Evolutionary conservation across 2,329 filamentous ascomycete genomes (phyloP), one percentile per base, ranked within the genome.

Genomic region (Chaetomiaceae sp.): DNA sequence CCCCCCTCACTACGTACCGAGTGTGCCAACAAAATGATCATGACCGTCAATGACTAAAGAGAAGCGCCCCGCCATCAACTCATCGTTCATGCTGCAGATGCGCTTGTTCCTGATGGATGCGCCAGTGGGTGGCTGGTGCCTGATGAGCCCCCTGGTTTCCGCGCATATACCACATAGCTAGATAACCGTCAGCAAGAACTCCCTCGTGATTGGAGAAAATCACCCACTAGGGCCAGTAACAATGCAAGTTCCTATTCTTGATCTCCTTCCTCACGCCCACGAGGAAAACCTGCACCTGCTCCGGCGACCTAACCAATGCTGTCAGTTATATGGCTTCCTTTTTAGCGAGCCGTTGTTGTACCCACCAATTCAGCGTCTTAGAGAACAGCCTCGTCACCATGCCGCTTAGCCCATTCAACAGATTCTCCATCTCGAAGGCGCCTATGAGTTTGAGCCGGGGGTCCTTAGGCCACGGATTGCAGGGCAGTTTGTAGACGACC

Each of bases 151-250:
- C 50, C 54, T 14, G 54, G 54, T 34, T 56, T 56, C 25, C 54
- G 54, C 14, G 23, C 54, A 23, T 53, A 43, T 4, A 53, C 54
- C 11, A 53, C 37, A 20, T 56, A 56, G 43, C 54, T 55, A 14
- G 9, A 9, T 5, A 1, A 3, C 18, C n/a, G 45, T 56, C 21
- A 56, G 49, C 29, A 34, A 33, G n/a, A n/a, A n/a, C n/a, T n/a
- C n/a, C n/a, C n/a, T n/a, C n/a, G n/a, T n/a, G n/a, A n/a, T n/a
- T n/a, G n/a, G 27, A 7, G 11, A 10, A 40, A 18, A 6, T 33
- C 9, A 61, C 61, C 59, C 20, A 63, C 61, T 29, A 60, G 1
- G 61, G 58, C 61, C 59, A 52, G n/a, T 62, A 64, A 2, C 40
- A 30, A 38, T 64, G 62, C 14, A 58, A 30, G 3, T 50, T 34